These are phyloP conservation scores for Ceratocystis destructans DNA, from an alignment of 2,329 filamentous ascomycete species.

Conservation along the genomic window DNA sequence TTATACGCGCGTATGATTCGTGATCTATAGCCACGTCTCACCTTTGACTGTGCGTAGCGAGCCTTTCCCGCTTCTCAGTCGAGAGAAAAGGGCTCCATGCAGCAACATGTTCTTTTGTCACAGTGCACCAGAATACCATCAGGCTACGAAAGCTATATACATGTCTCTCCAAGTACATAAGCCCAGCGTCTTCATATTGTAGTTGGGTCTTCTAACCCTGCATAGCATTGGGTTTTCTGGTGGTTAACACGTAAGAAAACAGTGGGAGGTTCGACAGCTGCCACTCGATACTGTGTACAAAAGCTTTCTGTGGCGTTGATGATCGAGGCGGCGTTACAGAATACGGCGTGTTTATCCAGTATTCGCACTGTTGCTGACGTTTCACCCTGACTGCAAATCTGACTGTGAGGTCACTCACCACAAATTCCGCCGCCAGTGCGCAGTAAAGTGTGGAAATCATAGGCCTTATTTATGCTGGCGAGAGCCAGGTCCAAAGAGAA, in stretches of 20 bases:
- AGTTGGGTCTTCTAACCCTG: background rate
- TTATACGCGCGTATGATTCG: too few relatives aligned
- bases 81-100: background rate
- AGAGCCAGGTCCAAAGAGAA: background rate
- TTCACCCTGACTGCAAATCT: constrained; percentile 1
- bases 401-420: background rate
- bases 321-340: background rate
- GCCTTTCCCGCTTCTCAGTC: background rate
- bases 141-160: background rate
- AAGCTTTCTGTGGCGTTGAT: background rate
- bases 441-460: background rate
- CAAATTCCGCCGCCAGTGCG: background rate
- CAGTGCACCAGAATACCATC: background rate
- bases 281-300: background rate
- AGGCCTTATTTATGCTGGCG: background rate
- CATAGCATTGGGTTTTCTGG: background rate
- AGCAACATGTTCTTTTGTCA: background rate
- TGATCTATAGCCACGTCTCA: background rate
- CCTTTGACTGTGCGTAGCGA: constrained; percentile 4
- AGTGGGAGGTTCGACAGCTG: background rate
- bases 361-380: constrained; percentile 2
- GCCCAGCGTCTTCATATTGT: background rate
- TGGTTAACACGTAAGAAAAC: background rate
- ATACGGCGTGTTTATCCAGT: background rate
- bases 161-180: background rate